Base-by-base conservation (phyloP, 208 protist genomes). In the Lotmaria passim region DNA sequence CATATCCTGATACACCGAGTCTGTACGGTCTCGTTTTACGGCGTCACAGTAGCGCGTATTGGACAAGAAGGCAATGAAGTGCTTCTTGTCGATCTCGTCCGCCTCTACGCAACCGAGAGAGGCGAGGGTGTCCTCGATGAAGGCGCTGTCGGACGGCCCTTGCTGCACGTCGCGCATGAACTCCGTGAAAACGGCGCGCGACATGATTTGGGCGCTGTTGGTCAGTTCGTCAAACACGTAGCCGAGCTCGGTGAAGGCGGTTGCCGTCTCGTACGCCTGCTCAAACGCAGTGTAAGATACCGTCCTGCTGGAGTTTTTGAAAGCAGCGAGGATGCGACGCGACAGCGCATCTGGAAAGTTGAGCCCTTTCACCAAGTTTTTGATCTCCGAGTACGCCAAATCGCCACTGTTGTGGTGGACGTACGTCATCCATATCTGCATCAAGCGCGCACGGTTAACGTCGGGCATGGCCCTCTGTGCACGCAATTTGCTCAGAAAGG, bases 1-100 rank as follows among this genome's bases (percentile, higher is more conserved):
- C 93, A 98, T 98, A 79, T 94, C 78, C 11, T 93, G 77, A 53
- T 78, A 83, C 17, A 84, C 72, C 14, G 48, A 51, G 15, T 39
- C 14, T 7, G 57, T 21, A 28, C 74, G 73, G 17, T 71, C 50
- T 8, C 33, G 34, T 39, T 86, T 69, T 15, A 80, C 23, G 51
- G 71, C 56, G 41, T 24, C 72, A 59, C 38, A 64, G 50, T 79
- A 81, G 21, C 63, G 68, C 21, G 38, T 30, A 50, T 78, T 72
- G 52, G 65, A 67, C 0, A 93, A 50, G 69, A 81, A 84, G 12
- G 15, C 46, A 53, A 81, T 69, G 57, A 85, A 83, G 36, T 70
- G 55, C 48, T 55, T 61, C 34, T 79, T 41, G 56, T 75, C n/a
- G 17, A 87, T 33, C 6, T 50, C 62, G 14, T 74, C 65, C 7